Conservation (phyloP, 208 protist species). For the Wallacemonas collosoma region DNA sequence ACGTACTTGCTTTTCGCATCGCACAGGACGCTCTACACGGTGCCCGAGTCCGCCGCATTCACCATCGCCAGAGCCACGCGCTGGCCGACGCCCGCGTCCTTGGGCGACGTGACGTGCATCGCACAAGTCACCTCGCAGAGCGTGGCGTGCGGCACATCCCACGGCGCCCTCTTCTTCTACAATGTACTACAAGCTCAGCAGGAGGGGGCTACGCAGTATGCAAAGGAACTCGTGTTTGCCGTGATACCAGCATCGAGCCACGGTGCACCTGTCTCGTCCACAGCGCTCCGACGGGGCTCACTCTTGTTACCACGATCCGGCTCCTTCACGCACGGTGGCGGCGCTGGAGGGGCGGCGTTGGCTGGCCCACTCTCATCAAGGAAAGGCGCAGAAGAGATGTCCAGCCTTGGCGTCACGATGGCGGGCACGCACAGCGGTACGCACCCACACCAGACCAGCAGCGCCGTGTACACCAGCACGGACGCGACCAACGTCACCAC, state of each 20-base stretch:
- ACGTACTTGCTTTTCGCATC: conserved; percentile 75
- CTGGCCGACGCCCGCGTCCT: conserved; percentile 49
- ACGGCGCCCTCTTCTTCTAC: conserved; percentile 77
- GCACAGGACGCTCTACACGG: conserved; percentile 45
- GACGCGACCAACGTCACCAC: not conserved
- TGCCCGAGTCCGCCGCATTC: conserved; percentile 62
- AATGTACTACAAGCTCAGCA: conserved; percentile 73
- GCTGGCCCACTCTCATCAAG: no score
- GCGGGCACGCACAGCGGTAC: no score
- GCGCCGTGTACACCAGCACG: no score
- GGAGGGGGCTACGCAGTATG: conserved; percentile 74
- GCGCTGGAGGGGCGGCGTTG: not conserved
- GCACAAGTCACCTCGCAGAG: conserved; percentile 57
- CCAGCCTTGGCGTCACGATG: no score
- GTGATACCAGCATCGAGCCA: not conserved
- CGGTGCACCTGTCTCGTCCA: not conserved
- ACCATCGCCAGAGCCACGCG: conserved; percentile 54
- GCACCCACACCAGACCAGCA: no score
- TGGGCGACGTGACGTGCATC: conserved; percentile 58
- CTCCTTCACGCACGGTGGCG: not conserved
- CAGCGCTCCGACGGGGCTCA: not conserved
- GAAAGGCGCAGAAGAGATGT: no score
- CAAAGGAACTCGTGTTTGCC: conserved; percentile 35
- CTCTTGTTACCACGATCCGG: not conserved
- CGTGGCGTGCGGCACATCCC: conserved; percentile 68